Base-by-base conservation (phyloP, 2,329 filamentous ascomycete genomes). In the Macroventuria anomochaeta region DNA sequence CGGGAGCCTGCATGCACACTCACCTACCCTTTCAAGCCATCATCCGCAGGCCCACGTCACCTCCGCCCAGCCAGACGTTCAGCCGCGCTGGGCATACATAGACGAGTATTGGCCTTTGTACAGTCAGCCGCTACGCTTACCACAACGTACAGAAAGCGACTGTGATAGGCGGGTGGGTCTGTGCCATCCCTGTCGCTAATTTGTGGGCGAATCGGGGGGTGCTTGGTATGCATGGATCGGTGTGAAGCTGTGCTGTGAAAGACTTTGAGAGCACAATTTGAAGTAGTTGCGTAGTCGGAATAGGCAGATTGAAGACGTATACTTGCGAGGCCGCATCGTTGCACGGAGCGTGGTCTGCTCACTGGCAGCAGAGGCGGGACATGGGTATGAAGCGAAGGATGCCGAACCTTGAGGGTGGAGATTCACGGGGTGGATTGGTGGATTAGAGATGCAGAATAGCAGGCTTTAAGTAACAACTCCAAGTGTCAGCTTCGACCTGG, bases 301-400 rank as follows among this genome's bases (percentile, higher is more conserved):
- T 25, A 5, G 5, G 5, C 23, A 25, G 5, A 20, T 29, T 29
- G 32, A 29, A 13, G 7, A 38, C 1, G 5, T 15, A 17, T 10
- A 8, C n/a, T 3, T 15, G 10, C 28, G 2, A 25, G 10, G 42
- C 17, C 41, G 29, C 29, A 18, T 46, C 10, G 13, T 33, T 10
- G 23, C 41, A 40, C 23, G 15, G 6, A 11, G 18, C 15, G 42
- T 46, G 31, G 34, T 33, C 21, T 46, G 26, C 36, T 28, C n/a
- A 38, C 20, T 11, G 41, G 20, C 15, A 15, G 41, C 34, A 34
- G 48, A 28, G 40, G 36, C 36, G 49, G 48, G 28, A 46, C 34
- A 46, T 18, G 48, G 48, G 41, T 46, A 12, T 10, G 20, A 23
- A 29, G 41, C 49, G 49, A 46, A 46, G 41, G 49, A 52, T 46